Base-by-base conservation (phyloP, 2,329 filamentous ascomycete species). In the Arthrobotrys sphaeroides region DNA sequence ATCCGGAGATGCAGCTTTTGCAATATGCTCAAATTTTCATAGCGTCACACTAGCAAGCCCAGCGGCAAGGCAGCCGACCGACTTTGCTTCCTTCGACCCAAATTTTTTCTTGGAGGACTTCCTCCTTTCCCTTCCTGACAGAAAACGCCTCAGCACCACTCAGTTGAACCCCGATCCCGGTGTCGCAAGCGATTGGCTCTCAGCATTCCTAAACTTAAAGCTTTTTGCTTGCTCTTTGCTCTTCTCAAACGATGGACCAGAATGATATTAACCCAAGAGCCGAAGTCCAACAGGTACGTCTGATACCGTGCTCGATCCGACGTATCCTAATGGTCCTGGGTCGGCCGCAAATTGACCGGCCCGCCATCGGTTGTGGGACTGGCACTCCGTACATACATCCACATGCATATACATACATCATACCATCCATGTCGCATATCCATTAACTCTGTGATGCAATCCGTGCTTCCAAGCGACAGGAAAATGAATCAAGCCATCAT, bases 101-200 rank as follows among this genome's bases (percentile, higher is more conserved):
- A 38, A 53, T 36, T 36, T 22, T 55, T 49, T 49, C 45, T 40
- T 43, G 61, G 69, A 67, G 61, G 65, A 61, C 61, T 53, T 64
- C 61, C 69, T 62, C 45, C 60, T 45, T 45, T 69, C 28, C 28
- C 22, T 26, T 60, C 53, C 40, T 51, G 40, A 59, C 36, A 31
- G 36, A 51, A 69, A 61, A 61, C 65, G 65, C 53, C 65, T 69
- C 65, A 69, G 4, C 43, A 61, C 49, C 36, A 31, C 43, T 69
- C 59, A 57, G 31, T 28, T 26, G 43, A 49, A 66, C 28, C 60
- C 69, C 47, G 49, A 64, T 55, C 69, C 67, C 60, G 69, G 69
- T 57, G 60, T 73, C 61, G 69, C 69, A 73, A 61, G 69, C 69
- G 69, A 73, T 73, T 73, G 69, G 69, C 53, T 66, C 18, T 40